Evolutionary conservation across 257 asterid species (phyloP), one percentile per base, ranked within the genome.

Genomic region (Rhazya stricta): DNA sequence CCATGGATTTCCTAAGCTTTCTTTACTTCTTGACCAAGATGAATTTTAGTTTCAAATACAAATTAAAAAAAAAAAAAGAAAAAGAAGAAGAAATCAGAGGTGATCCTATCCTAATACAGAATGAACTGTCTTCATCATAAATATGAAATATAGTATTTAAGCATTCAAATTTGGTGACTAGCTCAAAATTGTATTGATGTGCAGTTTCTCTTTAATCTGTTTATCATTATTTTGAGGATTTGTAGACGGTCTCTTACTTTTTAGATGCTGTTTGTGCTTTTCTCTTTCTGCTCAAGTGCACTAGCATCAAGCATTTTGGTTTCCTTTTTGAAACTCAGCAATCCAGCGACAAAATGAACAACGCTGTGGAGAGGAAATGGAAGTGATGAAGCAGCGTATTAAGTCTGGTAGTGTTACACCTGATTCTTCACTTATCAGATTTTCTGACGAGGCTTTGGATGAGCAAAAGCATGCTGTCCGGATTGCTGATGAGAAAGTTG

Each of bases 401-500:
- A 90, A 89, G 84, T 86, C 92, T 69, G 97, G 97, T 69, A 90
- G 80, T 81, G 76, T 88, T 81, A 80, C 90, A 32, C 95, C 96
- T 37, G 89, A 88, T 81, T 86, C 98, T 0, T 88, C 97, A 68
- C 96, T 88, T 67, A 83, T 88, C 78, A 89, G 88, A 79, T 91
- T 92, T 82, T 89, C 99, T 30, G 96, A 86, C 29, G 99, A 89
- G 18, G 97, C 97, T 73, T 63, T 91, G 81, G 98, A 95, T 66
- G 99, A 95, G 85, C 99, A 95, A 81, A 95, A 92, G 80, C 99
- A 95, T 84, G 99, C 96, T 69, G 78, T 88, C 81, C 81, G 97
- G 87, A 95, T 95, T 83, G 96, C 99, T 51, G 98, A 92, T 79
- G 99, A 95, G 89, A 95, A 95, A 85, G 94, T 92, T 72, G 90